Evolutionary conservation across 164 flowering plant genomes (phyloP).

Genomic region (Piper betle): DNA sequence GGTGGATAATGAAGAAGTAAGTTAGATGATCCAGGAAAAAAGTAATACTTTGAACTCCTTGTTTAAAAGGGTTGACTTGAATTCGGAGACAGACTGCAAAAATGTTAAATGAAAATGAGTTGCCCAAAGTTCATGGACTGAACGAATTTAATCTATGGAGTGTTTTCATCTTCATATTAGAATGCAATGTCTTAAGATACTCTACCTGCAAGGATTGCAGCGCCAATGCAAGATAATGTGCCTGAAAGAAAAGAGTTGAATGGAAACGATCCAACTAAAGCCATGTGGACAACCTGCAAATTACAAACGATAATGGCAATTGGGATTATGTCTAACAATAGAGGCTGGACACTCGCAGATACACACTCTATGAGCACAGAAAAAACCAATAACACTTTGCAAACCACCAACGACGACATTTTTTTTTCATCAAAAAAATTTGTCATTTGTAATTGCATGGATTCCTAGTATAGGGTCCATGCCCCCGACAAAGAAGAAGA

Average conservation of each 20-base stretch:
- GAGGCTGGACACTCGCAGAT: too few species aligned
- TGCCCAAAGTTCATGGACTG: not conserved
- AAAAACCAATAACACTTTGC: too few species aligned
- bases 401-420: too few species aligned
- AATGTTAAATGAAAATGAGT: not conserved
- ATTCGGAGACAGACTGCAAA: constrained; percentile 83
- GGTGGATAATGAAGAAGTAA: not conserved
- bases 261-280: constrained; percentile 92
- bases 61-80: constrained; percentile 98
- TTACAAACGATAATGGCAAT: not conserved
- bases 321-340: not conserved
- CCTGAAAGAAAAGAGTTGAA: constrained; percentile 98
- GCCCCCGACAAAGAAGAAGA: too few species aligned
- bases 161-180: too few species aligned
- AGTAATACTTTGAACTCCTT: constrained; percentile 86
- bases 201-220: constrained; percentile 93
- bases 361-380: too few species aligned
- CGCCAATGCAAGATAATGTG: constrained; percentile 84
- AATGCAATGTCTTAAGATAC: not conserved
- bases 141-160: too few species aligned
- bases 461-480: too few species aligned
- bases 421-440: too few species aligned
- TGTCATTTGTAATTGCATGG: too few species aligned
- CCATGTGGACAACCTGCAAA: constrained; percentile 85
- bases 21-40: not conserved